Conservation (phyloP, 257 asterid species). For the Solanum etuberosum region DNA sequence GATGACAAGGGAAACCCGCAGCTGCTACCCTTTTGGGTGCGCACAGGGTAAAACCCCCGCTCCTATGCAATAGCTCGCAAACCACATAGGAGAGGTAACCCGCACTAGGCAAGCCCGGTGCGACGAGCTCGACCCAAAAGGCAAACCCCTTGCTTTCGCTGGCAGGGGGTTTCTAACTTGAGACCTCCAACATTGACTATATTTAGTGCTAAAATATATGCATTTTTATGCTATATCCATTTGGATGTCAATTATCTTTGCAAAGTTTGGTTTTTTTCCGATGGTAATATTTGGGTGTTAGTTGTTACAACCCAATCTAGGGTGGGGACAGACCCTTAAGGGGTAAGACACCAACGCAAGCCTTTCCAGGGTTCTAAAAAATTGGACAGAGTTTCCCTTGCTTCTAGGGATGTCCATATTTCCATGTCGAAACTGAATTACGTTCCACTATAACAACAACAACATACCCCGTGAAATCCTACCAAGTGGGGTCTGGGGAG, state of each 20-base stretch:
- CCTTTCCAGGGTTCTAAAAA: neutral
- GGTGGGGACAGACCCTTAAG: neutral
- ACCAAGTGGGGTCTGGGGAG: neutral
- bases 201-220: neutral
- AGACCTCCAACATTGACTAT: too few relatives aligned
- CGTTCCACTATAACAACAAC: neutral
- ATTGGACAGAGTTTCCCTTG: neutral
- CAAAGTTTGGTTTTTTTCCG: neutral
- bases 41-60: too few relatives aligned
- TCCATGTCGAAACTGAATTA: neutral
- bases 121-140: too few relatives aligned
- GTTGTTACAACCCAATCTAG: neutral
- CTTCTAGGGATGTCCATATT: neutral
- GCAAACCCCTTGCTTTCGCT: too few relatives aligned
- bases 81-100: too few relatives aligned
- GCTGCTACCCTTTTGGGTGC: too few relatives aligned
- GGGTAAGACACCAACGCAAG: neutral
- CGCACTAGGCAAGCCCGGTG: too few relatives aligned
- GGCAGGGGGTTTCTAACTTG: too few relatives aligned
- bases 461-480: neutral
- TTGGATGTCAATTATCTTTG: neutral
- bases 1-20: too few relatives aligned
- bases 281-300: neutral
- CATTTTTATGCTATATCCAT: neutral
- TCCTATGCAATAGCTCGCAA: too few relatives aligned